Evolutionary conservation across 2,329 filamentous ascomycete species (phyloP).

Genomic region (Exophiala spinifera): DNA sequence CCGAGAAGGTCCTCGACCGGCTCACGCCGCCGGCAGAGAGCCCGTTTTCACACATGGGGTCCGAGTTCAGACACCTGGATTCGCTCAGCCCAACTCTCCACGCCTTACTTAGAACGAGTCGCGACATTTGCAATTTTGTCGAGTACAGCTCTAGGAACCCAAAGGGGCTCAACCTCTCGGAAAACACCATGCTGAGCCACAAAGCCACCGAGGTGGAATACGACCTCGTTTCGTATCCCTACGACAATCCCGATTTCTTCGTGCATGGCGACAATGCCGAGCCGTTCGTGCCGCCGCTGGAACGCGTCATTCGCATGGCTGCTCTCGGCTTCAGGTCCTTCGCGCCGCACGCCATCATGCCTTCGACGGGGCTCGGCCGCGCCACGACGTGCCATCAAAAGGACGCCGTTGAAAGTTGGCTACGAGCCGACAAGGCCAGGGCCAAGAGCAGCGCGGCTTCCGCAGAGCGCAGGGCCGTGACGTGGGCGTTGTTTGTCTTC

Average conservation of each 20-base stretch:
- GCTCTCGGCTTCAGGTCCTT: constrained; percentile 18
- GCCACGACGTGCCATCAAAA: constrained; percentile 25
- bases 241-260: constrained; percentile 15
- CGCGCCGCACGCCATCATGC: constrained; percentile 20
- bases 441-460: neutral
- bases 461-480: constrained; percentile 17
- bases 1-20: too few species aligned
- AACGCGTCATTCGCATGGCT: constrained; percentile 21
- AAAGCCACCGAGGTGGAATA: constrained; percentile 38
- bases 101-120: constrained; percentile 30
- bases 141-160: constrained; percentile 30
- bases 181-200: constrained; percentile 35
- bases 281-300: constrained; percentile 18
- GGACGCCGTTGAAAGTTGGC: constrained; percentile 16
- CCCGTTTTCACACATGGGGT: constrained; percentile 29
- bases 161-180: constrained; percentile 26
- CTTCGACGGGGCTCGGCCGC: constrained; percentile 21
- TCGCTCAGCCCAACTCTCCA: constrained; percentile 33
- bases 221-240: constrained; percentile 39
- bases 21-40: constrained; percentile 17
- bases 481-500: constrained; percentile 31
- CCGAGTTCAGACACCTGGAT: constrained; percentile 31
- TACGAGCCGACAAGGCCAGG: neutral
- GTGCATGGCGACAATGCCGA: constrained; percentile 6
- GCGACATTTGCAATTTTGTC: constrained; percentile 36